Base-by-base conservation (phyloP, 164 flowering plant genomes). In the Santalum album region DNA sequence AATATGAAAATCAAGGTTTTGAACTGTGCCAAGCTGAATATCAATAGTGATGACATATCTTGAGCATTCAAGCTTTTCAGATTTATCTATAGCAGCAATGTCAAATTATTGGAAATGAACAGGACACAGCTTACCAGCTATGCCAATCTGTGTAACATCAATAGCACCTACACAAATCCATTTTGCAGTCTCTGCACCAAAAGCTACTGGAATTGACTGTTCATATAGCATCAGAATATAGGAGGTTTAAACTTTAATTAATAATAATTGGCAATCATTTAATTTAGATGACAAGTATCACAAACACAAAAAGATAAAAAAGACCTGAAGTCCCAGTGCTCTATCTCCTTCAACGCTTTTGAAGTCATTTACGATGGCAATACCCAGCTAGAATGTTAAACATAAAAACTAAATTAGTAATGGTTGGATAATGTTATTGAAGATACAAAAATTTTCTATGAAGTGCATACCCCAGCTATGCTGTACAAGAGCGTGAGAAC, bases 141-240 rank as follows among this genome's bases (percentile, higher is more conserved):
- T 71, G 43, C 95, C 75, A 55, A 86, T 12, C 61, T 88, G 96
- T 63, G 98, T 88, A 40, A 91, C 65, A 70, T 91, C 95, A 43
- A 91, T 91, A 17, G 96, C 92, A 43, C 92, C 95, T 51, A 91
- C 90, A 53, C 90, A 88, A 25, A 91, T 88, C 96, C 98, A 91
- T 73, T 91, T 91, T 32, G 98, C 96, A 69, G 94, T 70, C 68
- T 91, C 95, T 67, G 79, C 48, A 44, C 98, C 98, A 74, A 92
- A 91, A 57, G 88, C 94, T 36, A 92, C 98, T 1, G 94, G 98
- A 57, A 92, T 77, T 49, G 98, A 92, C 94, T 91, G 88, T 52
- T 49, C 54, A 57, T 22, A 58, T 55, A 40, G 36, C 38, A 65
- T 29, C 11, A 38, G n/a, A 25, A 54, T 7, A 59, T 12, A 61